Base-by-base conservation (phyloP, 2,329 filamentous ascomycete genomes). In the Triangularia setosa region DNA sequence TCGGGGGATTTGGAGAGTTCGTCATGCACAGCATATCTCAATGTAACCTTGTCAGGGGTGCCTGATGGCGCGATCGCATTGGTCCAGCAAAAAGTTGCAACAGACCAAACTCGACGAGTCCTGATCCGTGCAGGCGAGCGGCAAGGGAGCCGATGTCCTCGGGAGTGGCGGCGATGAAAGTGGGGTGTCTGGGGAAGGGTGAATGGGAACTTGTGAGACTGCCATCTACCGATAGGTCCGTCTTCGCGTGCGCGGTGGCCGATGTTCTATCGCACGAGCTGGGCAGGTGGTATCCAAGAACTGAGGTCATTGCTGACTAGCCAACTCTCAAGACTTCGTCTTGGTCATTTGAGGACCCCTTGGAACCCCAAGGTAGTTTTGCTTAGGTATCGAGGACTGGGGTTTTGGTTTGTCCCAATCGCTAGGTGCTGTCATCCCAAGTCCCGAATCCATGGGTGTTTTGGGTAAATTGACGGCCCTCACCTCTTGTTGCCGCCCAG, bases 41-140 rank as follows among this genome's bases (percentile, higher is more conserved):
- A 63, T 65, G 67, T 23, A 62, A 68, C 67, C 24, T 57, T 62
- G 55, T 18, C 60, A 64, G 58, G 65, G 52, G 28, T 23, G 52
- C 23, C 52, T 30, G 21, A 68, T 69, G 64, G 68, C 67, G 63
- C 67, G 62, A 69, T 69, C 44, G 56, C 62, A 56, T 63, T 60
- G 56, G 63, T 25, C 63, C 60, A 53, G 63, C 54, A 28, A 24
- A n/a, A n/a, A n/a, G n/a, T 12, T 33, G n/a, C 53, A 61, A 55
- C 52, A 55, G 18, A 25, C 11, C 11, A 55, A 16, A 12, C 23
- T 48, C 7, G 40, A 48, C 58, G 27, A 24, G 58, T 28, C 12
- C 33, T 60, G 12, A 18, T 27, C 58, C n/a, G 48, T 28, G 44
- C 48, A 24, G 55, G 25, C n/a, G 40, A 48, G 44, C 63, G 63